Base-by-base conservation (phyloP, 2,329 filamentous ascomycete species). In the Colletotrichum viniferum region DNA sequence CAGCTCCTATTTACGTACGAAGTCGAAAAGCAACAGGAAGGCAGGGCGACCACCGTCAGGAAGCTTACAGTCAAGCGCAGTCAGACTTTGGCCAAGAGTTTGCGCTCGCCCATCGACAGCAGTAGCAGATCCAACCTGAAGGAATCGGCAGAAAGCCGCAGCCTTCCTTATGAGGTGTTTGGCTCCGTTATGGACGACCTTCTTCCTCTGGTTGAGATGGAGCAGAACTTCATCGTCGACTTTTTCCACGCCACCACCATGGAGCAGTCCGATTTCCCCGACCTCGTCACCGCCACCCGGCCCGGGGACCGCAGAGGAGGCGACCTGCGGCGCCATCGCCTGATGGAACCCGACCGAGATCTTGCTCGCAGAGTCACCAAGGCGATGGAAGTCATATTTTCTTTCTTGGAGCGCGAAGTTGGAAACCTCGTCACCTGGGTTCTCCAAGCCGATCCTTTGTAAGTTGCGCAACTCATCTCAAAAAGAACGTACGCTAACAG, bases 221-320 rank as follows among this genome's bases (percentile, higher is more conserved):
- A 99, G 85, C 96, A 99, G 83, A 98, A 98, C 82, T 99, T 98
- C 82, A 89, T 98, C 64, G 93, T 98, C n/a, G 95, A 98, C 79
- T 97, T 98, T 83, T 98, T 98, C 89, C 96, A 98, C 80, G 92
- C 97, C 30, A 95, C 94, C n/a, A 97, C 95, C 3, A 88, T 96
- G 32, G 93, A 96, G 80, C 93, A 92, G 43, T 85, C 91, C 18
- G 96, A 98, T 81, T 98, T 98, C 81, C 90, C 94, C 2, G 97
- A 98, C 78, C 90, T 93, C 4, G 93, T 98, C 21, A 88, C 90
- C 24, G 89, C 90, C 3, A 88, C 88, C 3, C 86, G 90, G 28
- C 95, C 96, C 8, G 90, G 92, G 56, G 89, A 93, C 48, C 92
- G 96, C 62, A 89, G 89, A 56, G 92, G 94, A 26, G 92, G 92